Conservation (phyloP, 2,329 filamentous ascomycete genomes). For the Fusarium phyllophilum region DNA sequence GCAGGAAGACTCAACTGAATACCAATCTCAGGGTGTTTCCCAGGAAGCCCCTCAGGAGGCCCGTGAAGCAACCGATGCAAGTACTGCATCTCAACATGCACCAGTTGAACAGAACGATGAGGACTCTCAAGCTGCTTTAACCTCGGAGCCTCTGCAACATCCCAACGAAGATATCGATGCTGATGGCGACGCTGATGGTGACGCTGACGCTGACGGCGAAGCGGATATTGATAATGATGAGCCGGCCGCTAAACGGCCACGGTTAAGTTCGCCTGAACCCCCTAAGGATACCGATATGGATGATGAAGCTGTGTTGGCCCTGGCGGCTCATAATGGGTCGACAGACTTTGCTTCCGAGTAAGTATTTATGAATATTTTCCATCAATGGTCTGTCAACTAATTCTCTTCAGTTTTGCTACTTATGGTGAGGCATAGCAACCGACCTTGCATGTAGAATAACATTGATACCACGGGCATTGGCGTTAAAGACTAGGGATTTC, state of each 20-base stretch:
- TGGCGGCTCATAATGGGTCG: constrained; percentile 56
- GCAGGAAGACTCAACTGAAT: constrained; percentile 1
- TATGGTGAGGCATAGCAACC: constrained; percentile 53
- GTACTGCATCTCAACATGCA: constrained; percentile 7
- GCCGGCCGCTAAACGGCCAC: constrained; percentile 54
- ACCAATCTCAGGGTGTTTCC: neutral
- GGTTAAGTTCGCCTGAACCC: constrained; percentile 47
- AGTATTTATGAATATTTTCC: constrained; percentile 31
- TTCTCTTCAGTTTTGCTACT: constrained; percentile 47
- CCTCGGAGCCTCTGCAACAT: constrained; percentile 16
- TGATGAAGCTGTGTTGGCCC: constrained; percentile 60
- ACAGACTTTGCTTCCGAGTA: constrained; percentile 58
- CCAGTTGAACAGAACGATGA: constrained; percentile 8
- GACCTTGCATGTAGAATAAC: constrained; percentile 12
- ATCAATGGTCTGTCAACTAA: constrained; percentile 6
- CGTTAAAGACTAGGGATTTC: constrained; percentile 32
- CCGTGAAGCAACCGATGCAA: constrained; percentile 15
- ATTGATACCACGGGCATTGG: constrained; percentile 36
- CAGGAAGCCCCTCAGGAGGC: constrained; percentile 20
- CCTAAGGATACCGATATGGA: constrained; percentile 53
- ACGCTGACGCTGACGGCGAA: constrained; percentile 45
- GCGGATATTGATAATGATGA: constrained; percentile 50
- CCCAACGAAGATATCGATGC: constrained; percentile 37
- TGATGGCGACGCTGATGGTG: constrained; percentile 47
- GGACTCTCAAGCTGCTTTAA: constrained; percentile 1